These are phyloP conservation scores for Paraglomus brasilianum DNA, from an alignment of 192 early-diverging fungal species.

Conservation along the genomic window DNA sequence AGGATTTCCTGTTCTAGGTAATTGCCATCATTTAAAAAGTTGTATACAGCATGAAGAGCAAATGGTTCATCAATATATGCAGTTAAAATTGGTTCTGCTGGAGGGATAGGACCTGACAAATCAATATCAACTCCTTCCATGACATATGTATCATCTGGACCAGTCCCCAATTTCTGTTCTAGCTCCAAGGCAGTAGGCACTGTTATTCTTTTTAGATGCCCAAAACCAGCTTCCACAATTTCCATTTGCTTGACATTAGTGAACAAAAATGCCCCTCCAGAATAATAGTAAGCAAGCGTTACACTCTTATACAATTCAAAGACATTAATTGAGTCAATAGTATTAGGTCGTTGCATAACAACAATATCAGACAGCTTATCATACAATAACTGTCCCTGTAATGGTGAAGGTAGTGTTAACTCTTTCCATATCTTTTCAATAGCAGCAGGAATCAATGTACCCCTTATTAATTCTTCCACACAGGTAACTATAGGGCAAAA, in stretches of 20 bases:
- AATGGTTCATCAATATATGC: slow-evolving; percentile 9
- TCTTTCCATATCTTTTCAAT: background rate
- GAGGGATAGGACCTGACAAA: background rate
- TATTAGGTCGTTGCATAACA: background rate
- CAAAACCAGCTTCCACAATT: slow-evolving; percentile 3
- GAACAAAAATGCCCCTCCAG: background rate
- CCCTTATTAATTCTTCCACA: background rate
- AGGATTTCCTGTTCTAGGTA: background rate
- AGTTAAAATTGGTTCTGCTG: background rate
- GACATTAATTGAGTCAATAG: background rate
- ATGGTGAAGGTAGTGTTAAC: background rate
- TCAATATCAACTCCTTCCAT: background rate
- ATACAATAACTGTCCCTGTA: background rate
- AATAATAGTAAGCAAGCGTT: slow-evolving; percentile 18
- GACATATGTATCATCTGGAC: no score
- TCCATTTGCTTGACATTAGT: background rate
- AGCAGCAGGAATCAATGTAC: background rate
- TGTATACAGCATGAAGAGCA: background rate
- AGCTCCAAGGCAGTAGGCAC: background rate
- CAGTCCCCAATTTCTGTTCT: no score
- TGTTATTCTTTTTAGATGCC: background rate
- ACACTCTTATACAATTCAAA: background rate
- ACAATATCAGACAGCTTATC: background rate
- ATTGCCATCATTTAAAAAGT: background rate
- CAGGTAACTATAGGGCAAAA: background rate